Percentiles rank a stretch among this genome's conserved stretches.
phyloP scores from a whole-genome alignment of 1,139 yeast species.

The Diutina pseudorugosa region DNA sequence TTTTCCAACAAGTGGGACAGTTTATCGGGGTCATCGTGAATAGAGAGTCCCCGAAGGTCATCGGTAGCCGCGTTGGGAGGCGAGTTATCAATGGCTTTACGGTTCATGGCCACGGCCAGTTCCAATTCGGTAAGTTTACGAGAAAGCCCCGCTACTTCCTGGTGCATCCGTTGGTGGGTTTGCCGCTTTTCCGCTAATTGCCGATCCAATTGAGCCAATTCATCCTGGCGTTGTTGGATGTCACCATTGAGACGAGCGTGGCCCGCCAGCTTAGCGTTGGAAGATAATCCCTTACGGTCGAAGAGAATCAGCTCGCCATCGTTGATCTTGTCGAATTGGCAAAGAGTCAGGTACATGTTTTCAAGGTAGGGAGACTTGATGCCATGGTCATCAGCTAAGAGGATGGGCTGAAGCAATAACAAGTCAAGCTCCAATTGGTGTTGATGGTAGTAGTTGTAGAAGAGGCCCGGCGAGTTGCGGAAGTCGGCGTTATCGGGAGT shows the following conservation, averaged over 20 bases:
- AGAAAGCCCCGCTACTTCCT: background rate
- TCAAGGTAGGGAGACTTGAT: slow-evolving; percentile 86
- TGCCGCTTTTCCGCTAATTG: background rate
- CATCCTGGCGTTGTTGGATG: background rate
- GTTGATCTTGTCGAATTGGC: slow-evolving; percentile 51
- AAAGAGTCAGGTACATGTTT: slow-evolving; percentile 68
- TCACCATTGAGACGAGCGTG: background rate
- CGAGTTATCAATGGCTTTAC: background rate
- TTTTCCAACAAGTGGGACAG: slow-evolving; percentile 9
- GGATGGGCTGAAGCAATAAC: slow-evolving; percentile 69
- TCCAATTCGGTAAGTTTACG: background rate
- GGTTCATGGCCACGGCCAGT: background rate
- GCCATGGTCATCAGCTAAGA: slow-evolving; percentile 75
- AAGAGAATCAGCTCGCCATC: slow-evolving; percentile 21
- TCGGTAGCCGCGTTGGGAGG: background rate
- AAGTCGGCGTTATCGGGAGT: slow-evolving; percentile 20
- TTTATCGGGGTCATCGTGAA: background rate
- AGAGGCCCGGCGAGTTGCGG: slow-evolving; percentile 15
- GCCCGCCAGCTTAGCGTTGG: background rate
- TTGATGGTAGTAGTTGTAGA: slow-evolving; percentile 48
- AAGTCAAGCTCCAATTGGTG: slow-evolving; percentile 56
- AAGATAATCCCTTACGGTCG: slow-evolving; percentile 12
- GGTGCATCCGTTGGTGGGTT: background rate
- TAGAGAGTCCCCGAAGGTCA: slow-evolving; percentile 1
- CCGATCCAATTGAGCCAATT: background rate